Base-by-base conservation (phyloP, 768 basidiomycete genomes). In the Wakefieldia striispora region DNA sequence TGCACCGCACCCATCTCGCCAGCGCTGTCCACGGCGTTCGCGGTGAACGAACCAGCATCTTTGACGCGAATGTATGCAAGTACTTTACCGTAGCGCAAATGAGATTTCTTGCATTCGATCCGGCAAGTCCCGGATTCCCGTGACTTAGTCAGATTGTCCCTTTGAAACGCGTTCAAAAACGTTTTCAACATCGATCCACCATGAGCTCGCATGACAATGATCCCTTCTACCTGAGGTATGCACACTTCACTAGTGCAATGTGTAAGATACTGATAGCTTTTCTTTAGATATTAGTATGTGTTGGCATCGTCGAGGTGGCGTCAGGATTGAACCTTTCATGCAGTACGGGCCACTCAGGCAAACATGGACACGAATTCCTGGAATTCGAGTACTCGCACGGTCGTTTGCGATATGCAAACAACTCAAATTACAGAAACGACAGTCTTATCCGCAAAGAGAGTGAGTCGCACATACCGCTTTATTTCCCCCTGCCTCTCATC, bases 301-400 rank as follows among this genome's bases (percentile, higher is more conserved):
- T 39, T 13, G 0, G 1, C 14, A 12, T 34, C 26, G 37, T 52
- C 9, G 6, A 9, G 17, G 19, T n/a, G 11, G 4, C 1, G 6
- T 24, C 29, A 36, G 8, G 3, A 34, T 26, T 56, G 26, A 57
- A 40, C 44, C 13, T 23, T 16, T 17, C 24, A 8, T 51, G 17
- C 37, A 56, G 56, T 50, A 95, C 95, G 26, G 95, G 97, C n/a
- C 95, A 99, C 70, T 95, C 93, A 62, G 95, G 95, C 53, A 94
- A 94, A 68, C 94, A 95, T 62, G 95, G 93, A 19, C 94, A 97
- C 72, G 94, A 97, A 69, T 98, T 98, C 69, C 79, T 99, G 40
- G 95, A 99, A 68, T 99, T 98, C 62, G 95, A 98, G 70, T 97
- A 97, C 74, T 88, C 91, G 13, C 91, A 95, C 74, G 95, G 95